A percentile compares a stretch with the other conserved stretches of the same genome.
phyloP scores from a whole-genome alignment of 2,329 filamentous ascomycete species.

The Metarhizium rileyi region DNA sequence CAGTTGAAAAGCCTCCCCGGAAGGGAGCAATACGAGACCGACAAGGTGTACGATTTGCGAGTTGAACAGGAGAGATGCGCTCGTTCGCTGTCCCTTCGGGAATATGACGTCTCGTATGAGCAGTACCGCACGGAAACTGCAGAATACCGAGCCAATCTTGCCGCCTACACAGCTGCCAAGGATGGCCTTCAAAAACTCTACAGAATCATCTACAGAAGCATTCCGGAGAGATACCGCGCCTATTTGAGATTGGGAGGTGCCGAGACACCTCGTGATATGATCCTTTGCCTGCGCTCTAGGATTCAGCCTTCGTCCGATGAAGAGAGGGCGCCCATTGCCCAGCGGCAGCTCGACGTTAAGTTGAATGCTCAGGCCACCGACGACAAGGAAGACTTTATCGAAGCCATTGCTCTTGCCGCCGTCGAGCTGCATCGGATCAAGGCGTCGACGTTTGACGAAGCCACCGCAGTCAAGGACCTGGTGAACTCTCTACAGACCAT shows the following conservation, averaged over 20 bases:
- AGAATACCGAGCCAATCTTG: slow-evolving; percentile 5
- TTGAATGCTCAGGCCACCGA: slow-evolving; percentile 2
- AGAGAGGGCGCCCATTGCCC: slow-evolving; percentile 1
- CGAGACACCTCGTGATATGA: slow-evolving; percentile 7
- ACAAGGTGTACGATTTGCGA: slow-evolving; percentile 5
- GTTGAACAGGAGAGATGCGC: slow-evolving; percentile 4
- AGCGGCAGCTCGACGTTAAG: not conserved
- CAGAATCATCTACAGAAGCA: slow-evolving; percentile 6
- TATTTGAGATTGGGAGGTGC: slow-evolving; percentile 7
- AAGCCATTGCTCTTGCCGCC: slow-evolving; percentile 4
- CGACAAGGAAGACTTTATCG: slow-evolving; percentile 5
- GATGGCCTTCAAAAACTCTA: slow-evolving; percentile 7
- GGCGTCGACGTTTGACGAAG: slow-evolving; percentile 3
- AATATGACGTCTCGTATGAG: slow-evolving; percentile 7
- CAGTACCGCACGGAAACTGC: slow-evolving; percentile 7
- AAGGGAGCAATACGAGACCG: slow-evolving; percentile 1
- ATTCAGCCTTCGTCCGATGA: not conserved
- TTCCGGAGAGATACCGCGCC: slow-evolving; percentile 4
- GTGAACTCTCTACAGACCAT: slow-evolving; percentile 2
- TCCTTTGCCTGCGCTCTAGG: slow-evolving; percentile 2
- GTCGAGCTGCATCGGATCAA: slow-evolving; percentile 6
- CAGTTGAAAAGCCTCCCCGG: not conserved
- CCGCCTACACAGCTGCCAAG: slow-evolving; percentile 1
- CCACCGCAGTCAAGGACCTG: slow-evolving; percentile 1
- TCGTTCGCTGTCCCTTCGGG: slow-evolving; percentile 3